Percentiles rank a stretch among this genome's conserved stretches.
Conservation (phyloP, 2,329 filamentous ascomycete species). For the Sclerotinia trifoliorum region DNA sequence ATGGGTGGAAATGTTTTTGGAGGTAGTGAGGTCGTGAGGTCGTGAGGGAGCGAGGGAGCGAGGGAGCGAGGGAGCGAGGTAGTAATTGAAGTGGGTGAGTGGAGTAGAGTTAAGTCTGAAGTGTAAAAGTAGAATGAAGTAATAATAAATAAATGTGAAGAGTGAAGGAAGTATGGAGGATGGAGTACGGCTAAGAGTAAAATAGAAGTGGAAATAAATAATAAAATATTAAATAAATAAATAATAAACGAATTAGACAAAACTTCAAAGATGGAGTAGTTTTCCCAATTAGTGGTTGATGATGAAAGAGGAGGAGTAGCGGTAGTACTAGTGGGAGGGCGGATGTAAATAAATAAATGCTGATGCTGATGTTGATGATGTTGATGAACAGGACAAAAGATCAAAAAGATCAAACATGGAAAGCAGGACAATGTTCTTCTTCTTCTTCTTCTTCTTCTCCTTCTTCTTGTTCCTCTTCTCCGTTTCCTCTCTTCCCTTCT, state of each 20-base stretch:
- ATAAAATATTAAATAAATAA: background rate
- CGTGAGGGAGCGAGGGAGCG: no score
- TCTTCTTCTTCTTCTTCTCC: background rate
- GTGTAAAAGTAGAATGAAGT: background rate
- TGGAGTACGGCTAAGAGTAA: background rate
- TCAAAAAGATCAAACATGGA: background rate
- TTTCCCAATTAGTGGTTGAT: background rate
- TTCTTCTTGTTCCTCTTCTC: background rate
- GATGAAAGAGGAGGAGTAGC: background rate
- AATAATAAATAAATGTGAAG: no score
- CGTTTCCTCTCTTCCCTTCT: slow-evolving; percentile 2
- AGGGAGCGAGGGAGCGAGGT: no score
- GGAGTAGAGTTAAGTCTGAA: slow-evolving; percentile 3
- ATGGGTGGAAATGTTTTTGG: background rate
- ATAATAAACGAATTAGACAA: background rate
- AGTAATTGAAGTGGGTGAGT: slow-evolving; percentile 21
- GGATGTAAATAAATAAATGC: background rate
- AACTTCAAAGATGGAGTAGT: background rate
- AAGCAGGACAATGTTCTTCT: background rate
- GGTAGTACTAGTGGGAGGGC: background rate
- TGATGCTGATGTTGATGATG: no score
- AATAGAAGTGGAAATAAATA: background rate
- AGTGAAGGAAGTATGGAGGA: background rate
- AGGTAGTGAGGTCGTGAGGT: slow-evolving; percentile 7
- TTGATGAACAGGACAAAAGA: background rate